Evolutionary conservation across 441 rosid genomes (phyloP).

Genomic region (Adansonia grandidieri): DNA sequence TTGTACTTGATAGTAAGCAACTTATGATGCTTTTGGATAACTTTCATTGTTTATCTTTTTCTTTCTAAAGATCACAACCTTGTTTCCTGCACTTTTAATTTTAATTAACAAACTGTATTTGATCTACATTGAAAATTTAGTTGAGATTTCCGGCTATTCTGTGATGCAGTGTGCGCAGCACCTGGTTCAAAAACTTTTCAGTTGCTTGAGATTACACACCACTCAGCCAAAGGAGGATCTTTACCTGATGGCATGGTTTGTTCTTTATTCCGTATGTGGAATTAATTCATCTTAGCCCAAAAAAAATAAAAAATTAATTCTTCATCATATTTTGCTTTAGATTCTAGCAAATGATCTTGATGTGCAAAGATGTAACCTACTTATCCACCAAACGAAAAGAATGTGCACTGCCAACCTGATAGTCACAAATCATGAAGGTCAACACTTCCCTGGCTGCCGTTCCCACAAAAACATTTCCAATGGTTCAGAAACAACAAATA

Average conservation of each 20-base stretch:
- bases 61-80: not conserved
- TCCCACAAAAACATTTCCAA: conserved; percentile 41
- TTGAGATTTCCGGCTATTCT: not conserved
- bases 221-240: conserved; percentile 63
- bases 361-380: conserved; percentile 94
- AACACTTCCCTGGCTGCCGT: conserved; percentile 93
- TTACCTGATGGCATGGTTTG: conserved; percentile 77
- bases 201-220: conserved; percentile 85
- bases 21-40: conserved; percentile 25
- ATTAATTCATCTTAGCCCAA: conserved; percentile 11
- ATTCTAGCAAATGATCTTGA: conserved; percentile 94
- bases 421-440: conserved; percentile 96
- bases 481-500: conserved; percentile 46
- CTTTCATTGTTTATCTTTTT: not conserved
- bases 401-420: conserved; percentile 95
- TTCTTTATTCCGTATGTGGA: conserved; percentile 26
- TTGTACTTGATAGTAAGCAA: conserved; percentile 85
- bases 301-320: not conserved
- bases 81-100: not conserved
- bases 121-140: not conserved
- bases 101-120: not conserved
- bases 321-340: conserved; percentile 40
- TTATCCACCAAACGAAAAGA: conserved; percentile 96
- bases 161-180: conserved; percentile 89
- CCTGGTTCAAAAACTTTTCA: conserved; percentile 99